Conservation (phyloP, 345 rosid genomes). For the Eucalyptus virginea region DNA sequence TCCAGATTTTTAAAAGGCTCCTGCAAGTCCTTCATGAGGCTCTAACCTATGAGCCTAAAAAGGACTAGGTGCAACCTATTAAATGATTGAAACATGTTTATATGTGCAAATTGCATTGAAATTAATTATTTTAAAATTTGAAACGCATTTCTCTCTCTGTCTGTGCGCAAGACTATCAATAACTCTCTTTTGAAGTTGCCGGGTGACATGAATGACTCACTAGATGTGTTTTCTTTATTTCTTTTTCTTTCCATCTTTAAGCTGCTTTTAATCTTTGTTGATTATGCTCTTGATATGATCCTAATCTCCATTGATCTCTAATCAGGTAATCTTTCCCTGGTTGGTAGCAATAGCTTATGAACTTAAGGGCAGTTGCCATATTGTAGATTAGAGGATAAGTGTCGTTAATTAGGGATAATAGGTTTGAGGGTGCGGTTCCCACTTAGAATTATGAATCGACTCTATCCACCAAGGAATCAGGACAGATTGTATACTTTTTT, state of each 20-base stretch:
- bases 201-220: background rate
- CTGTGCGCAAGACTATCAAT: background rate
- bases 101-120: background rate
- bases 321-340: background rate
- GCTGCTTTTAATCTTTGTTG: background rate
- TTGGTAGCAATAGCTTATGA: background rate
- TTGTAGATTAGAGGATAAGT: background rate
- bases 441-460: background rate
- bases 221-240: background rate
- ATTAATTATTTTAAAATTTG: background rate
- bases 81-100: background rate
- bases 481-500: rapidly evolving
- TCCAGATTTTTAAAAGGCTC: background rate
- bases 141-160: background rate
- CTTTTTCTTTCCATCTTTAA: background rate
- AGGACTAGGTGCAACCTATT: background rate
- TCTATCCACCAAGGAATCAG: conserved; percentile 2
- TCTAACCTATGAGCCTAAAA: background rate
- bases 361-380: background rate
- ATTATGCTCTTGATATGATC: background rate
- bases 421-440: background rate
- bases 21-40: background rate
- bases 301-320: background rate
- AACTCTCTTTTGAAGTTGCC: background rate
- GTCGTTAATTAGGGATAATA: background rate